Conservation (phyloP, 805 yeast genomes). For the Candida pini region DNA sequence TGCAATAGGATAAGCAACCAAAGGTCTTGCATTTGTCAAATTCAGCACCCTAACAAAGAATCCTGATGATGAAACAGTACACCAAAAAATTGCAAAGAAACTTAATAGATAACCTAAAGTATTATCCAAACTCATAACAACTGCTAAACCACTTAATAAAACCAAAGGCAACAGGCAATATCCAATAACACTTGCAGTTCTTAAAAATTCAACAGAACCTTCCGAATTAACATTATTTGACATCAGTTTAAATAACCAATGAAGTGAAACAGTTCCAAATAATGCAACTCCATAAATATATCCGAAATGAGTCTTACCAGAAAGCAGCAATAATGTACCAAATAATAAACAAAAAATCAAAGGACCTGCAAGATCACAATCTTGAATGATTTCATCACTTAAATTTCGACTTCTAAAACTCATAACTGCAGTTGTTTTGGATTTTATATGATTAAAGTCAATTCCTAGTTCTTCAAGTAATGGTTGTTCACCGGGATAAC, state of each 20-base stretch:
- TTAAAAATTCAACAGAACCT: slow-evolving; percentile 41
- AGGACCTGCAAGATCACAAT: slow-evolving; percentile 94
- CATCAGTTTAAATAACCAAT: slow-evolving; percentile 83
- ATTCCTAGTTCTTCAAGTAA: slow-evolving; percentile 89
- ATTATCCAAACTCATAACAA: slow-evolving; percentile 64
- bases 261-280: slow-evolving; percentile 82
- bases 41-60: slow-evolving; percentile 82
- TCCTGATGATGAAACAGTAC: slow-evolving; percentile 90
- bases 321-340: slow-evolving; percentile 73
- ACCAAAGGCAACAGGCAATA: slow-evolving; percentile 91
- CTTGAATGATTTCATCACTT: slow-evolving; percentile 73
- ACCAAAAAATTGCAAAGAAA: slow-evolving; percentile 72
- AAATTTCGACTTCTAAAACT: slow-evolving; percentile 59
- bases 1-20: slow-evolving; percentile 89
- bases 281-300: slow-evolving; percentile 95
- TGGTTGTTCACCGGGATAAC: slow-evolving; percentile 94
- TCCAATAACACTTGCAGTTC: slow-evolving; percentile 90
- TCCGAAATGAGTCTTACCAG: slow-evolving; percentile 95
- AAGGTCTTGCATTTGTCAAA: slow-evolving; percentile 76
- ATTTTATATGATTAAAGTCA: slow-evolving; percentile 79
- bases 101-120: slow-evolving; percentile 66
- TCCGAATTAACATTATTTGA: slow-evolving; percentile 46
- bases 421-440: slow-evolving; percentile 80
- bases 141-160: slow-evolving; percentile 64
- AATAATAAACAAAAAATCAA: slow-evolving; percentile 80